A percentile compares a stretch with the other conserved stretches of the same genome.
Conservation (phyloP, 352 stramenopile genomes). For the Globisporangium middletonii region DNA sequence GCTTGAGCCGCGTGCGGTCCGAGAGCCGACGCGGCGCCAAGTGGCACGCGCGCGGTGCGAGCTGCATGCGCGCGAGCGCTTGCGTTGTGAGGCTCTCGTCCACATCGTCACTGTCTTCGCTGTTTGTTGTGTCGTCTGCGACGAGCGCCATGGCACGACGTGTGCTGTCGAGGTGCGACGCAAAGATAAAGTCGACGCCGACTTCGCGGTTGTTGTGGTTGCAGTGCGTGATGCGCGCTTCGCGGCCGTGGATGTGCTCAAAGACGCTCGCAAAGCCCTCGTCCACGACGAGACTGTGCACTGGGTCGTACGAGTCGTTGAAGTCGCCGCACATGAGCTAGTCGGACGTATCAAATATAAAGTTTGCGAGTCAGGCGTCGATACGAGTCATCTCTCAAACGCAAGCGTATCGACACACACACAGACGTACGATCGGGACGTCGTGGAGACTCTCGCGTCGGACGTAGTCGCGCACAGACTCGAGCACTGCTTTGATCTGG, state of each 20-base stretch:
- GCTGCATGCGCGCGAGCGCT: slow-evolving; percentile 27
- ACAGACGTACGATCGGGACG: slow-evolving; percentile 46
- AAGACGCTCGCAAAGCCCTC: slow-evolving; percentile 77
- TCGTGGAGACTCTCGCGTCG: slow-evolving; percentile 51
- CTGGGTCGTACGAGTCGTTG: slow-evolving; percentile 81
- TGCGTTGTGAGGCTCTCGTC: neutral
- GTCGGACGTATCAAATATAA: neutral
- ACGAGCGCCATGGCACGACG: slow-evolving; percentile 3
- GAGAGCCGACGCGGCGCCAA: slow-evolving; percentile 56
- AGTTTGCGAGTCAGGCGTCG: neutral
- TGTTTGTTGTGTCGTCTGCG: neutral
- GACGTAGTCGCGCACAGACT: slow-evolving; percentile 65
- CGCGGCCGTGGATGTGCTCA: slow-evolving; percentile 59
- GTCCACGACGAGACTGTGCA: slow-evolving; percentile 68
- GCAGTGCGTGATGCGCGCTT: slow-evolving; percentile 82
- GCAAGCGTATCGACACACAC: neutral
- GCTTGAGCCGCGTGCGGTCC: slow-evolving; percentile 65
- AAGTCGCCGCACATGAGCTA: slow-evolving; percentile 82
- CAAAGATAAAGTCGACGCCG: slow-evolving; percentile 85
- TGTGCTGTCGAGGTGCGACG: slow-evolving; percentile 30
- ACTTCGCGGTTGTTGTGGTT: slow-evolving; percentile 89
- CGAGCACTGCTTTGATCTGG: slow-evolving; percentile 77
- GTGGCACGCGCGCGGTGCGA: slow-evolving; percentile 50
- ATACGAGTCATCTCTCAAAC: neutral
- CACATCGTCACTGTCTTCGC: no score